A percentile compares a stretch with the other conserved stretches of the same genome.
Conservation (phyloP, 495 filamentous ascomycete species). For the Penicillium soppii region DNA sequence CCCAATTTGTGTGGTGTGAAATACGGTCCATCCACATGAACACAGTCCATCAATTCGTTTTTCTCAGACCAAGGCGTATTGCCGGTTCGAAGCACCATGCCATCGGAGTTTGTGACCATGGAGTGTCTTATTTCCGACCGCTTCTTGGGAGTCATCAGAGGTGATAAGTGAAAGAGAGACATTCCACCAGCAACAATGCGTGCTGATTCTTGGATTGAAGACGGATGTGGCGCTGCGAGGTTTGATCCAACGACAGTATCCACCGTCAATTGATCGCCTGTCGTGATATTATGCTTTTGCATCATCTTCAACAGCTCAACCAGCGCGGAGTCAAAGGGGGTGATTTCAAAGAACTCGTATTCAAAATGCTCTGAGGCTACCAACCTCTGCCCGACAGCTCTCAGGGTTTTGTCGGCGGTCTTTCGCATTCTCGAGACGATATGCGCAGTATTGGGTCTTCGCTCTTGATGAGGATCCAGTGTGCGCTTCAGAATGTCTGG, state of each 20-base stretch:
- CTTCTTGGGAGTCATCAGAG: background rate
- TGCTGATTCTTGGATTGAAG: background rate
- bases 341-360: conserved; percentile 11
- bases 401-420: background rate
- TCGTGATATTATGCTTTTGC: conserved; percentile 4
- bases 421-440: conserved; percentile 10
- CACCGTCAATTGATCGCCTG: background rate
- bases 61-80: conserved; percentile 11
- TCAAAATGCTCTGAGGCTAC: conserved; percentile 1
- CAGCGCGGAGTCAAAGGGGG: conserved; percentile 16
- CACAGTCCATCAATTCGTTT: background rate
- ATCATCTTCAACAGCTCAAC: conserved; percentile 8
- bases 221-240: background rate
- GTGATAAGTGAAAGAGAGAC: background rate
- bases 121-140: no score
- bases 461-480: conserved; percentile 16
- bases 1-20: conserved; percentile 7
- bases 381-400: background rate
- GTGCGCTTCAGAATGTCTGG: conserved; percentile 24
- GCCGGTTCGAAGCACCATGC: background rate
- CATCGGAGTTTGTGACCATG: background rate
- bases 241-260: background rate
- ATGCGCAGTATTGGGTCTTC: conserved; percentile 16
- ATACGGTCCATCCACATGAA: conserved; percentile 3
- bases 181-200: background rate